phyloP scores from a whole-genome alignment of 257 asterid genomes.

The Cruciata laevipes region DNA sequence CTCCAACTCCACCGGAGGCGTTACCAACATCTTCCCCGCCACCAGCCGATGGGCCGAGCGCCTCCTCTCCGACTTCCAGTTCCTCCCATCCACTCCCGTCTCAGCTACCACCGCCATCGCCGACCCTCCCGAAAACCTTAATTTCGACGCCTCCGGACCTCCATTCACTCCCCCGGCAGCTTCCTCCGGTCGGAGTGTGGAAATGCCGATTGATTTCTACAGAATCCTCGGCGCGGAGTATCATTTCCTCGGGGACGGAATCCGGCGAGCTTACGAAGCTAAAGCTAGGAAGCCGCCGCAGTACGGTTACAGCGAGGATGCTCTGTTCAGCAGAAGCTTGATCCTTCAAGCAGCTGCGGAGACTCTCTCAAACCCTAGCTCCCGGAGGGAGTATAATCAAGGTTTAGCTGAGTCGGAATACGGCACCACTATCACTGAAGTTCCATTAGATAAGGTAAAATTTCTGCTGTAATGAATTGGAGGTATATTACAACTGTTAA shows the following conservation, averaged over 20 bases:
- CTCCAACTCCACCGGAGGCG: constrained; percentile 16
- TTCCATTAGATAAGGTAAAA: constrained; percentile 94
- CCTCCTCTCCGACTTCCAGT: constrained; percentile 87
- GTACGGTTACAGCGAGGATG: constrained; percentile 82
- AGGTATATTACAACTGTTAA: neutral
- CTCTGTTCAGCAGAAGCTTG: constrained; percentile 74
- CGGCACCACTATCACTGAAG: constrained; percentile 64
- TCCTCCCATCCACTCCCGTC: constrained; percentile 56
- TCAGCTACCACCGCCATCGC: constrained; percentile 24
- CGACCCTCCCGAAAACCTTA: constrained; percentile 25
- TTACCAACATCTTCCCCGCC: constrained; percentile 29
- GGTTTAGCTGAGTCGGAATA: constrained; percentile 73
- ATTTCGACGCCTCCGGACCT: constrained; percentile 29
- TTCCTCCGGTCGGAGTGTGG: constrained; percentile 60
- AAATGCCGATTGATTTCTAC: constrained; percentile 82
- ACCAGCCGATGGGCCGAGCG: constrained; percentile 97
- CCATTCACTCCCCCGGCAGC: constrained; percentile 58
- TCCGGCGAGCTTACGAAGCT: constrained; percentile 77
- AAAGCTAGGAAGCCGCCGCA: constrained; percentile 84
- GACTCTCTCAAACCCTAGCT: constrained; percentile 58
- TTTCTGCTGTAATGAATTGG: neutral
- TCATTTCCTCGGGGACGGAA: constrained; percentile 93
- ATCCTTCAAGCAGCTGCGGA: constrained; percentile 95
- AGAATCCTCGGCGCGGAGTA: constrained; percentile 79
- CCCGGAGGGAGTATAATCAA: constrained; percentile 79